Base-by-base conservation (phyloP, 2,329 filamentous ascomycete species). In the Aureobasidium namibiae region DNA sequence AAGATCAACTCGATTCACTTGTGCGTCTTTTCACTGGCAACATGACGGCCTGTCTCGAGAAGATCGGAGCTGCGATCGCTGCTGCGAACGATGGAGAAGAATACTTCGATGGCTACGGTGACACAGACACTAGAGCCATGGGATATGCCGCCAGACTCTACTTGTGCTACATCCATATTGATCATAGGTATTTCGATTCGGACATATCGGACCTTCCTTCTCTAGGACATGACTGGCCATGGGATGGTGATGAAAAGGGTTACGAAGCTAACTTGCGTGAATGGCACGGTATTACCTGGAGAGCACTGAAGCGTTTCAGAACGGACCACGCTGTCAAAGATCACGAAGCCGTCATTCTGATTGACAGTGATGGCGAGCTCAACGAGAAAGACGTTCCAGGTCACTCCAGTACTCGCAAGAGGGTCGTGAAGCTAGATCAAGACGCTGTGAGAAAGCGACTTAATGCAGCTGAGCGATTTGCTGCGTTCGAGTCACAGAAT, bases 21-120 rank as follows among this genome's bases (percentile, higher is more conserved):
- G 16, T 29, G 2, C 23, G 14, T 36, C 26, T 75, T 61, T 74
- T 81, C 36, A 78, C 74, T 64, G 72, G 71, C 64, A 76, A 70
- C 62, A 73, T 81, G 62, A 80, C 72, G 63, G 70, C 66, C 63
- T 44, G 39, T 13, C 18, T 56, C n/a, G 23, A 26, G 6, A 46
- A 48, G 6, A 18, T 49, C n/a, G 42, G 34, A 36, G n/a, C n/a
- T 26, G 59, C 54, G 5, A 23, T 59, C 9, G 13, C 26, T 6
- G 33, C 23, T 16, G 23, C 29, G 16, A 31, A 34, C 14, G 3
- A 36, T 16, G 23, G 39, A 18, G 13, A 16, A n/a, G 31, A 29
- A 11, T 6, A 11, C 6, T 29, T 45, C 14, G 24, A 18, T 14
- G 38, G 26, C 16, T 45, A 38, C 38, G 34, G 16, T 31, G 26